These are phyloP conservation scores for Licmophora abbreviata DNA, from an alignment of 108 stramenopile genomes.

Conservation along the genomic window DNA sequence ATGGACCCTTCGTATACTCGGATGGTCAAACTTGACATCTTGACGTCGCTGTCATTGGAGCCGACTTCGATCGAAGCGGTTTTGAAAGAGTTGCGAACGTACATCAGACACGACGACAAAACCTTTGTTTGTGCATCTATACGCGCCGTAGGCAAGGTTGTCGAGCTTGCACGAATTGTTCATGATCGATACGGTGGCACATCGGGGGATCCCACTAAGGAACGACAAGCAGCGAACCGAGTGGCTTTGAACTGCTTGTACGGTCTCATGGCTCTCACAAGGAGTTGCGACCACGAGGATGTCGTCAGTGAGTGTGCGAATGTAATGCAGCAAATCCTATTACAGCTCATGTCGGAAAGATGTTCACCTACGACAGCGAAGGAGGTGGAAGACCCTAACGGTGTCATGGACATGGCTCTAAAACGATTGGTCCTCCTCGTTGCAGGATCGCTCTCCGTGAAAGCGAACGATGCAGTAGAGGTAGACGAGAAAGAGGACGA, in stretches of 20 bases:
- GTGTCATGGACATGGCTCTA: conserved; percentile 43
- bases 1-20: conserved; percentile 89
- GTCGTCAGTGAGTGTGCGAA: conserved; percentile 90
- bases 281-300: conserved; percentile 43
- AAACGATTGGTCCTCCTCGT: conserved; percentile 32
- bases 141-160: conserved; percentile 84
- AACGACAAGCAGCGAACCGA: conserved; percentile 52
- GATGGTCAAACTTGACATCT: conserved; percentile 92
- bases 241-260: conserved; percentile 75
- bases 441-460: neutral
- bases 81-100: conserved; percentile 86
- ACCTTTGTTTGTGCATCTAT: conserved; percentile 85
- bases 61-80: conserved; percentile 78
- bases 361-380: conserved; percentile 2
- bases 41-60: conserved; percentile 76
- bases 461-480: conserved; percentile 6
- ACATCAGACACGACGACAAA: conserved; percentile 81
- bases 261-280: conserved; percentile 82
- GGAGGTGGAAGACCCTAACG: conserved; percentile 46
- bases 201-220: conserved; percentile 15
- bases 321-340: conserved; percentile 81
- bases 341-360: conserved; percentile 50
- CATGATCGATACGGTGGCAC: conserved; percentile 58
- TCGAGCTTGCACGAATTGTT: conserved; percentile 69
- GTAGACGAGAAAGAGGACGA: conserved; percentile 10